Base-by-base conservation (phyloP, 2,329 filamentous ascomycete genomes). In the Aspergillus felis region DNA sequence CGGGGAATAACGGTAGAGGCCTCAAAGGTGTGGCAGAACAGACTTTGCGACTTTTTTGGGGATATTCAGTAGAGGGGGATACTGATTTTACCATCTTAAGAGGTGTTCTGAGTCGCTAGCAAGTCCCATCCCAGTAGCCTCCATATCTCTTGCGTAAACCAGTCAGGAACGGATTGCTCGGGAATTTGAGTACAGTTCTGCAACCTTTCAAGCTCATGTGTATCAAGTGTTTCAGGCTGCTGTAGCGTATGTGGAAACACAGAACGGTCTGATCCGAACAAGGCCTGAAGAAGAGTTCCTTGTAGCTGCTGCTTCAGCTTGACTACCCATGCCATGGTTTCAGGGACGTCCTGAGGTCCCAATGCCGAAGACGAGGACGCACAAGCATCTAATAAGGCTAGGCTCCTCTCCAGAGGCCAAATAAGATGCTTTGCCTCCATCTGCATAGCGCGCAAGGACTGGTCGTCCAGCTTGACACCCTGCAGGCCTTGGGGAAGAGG, bases 81-180 rank as follows among this genome's bases (percentile, higher is more conserved):
- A 12, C n/a, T n/a, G n/a, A 25, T 24, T 12, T 7, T 20, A 10
- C 50, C 32, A 22, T 5, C 7, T 20, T 24, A 35, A 44, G 32
- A 41, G 47, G 7, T n/a, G 27, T 49, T 44, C 3, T 47, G 32
- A 5, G 47, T 58, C 53, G 35, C 58, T 49, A 76, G 44, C 53
- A 74, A 57, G 51, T 85, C 82, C 83, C 84, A 86, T 0, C 84
- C 84, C 6, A 86, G 64, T 54, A 85, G 65, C 53, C 75, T 70
- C 84, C 84, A 87, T 2, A 86, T 68, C 61, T 85, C 80, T 55
- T 77, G 76, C 54, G 78, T 76, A 62, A 84, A 86, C 81, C 82
- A 84, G 17, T 82, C 78, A 3, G 76, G 64, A 4, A 79, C 73
- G 8, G 78, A 68, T 17, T 71, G 65, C 28, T 79, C 71, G 1